Evolutionary conservation across 768 basidiomycete species (phyloP).

Genomic region (Leccinellum rugosiceps): DNA sequence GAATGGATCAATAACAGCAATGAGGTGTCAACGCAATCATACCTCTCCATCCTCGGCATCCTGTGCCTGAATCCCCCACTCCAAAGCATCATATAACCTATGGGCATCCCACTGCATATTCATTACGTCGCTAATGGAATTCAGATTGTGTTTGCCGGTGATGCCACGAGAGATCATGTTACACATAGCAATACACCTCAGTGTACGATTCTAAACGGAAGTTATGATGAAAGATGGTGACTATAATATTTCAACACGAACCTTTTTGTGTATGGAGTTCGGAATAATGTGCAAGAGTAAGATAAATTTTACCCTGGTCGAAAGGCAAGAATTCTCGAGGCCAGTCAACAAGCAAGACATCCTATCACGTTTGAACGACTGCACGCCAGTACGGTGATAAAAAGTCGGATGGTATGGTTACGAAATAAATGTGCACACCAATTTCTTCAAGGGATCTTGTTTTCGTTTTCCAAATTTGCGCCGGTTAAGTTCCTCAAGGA

Average conservation of each 20-base stretch:
- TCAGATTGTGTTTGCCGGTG: too few species aligned
- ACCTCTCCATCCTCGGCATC: not conserved
- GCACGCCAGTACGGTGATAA: not conserved
- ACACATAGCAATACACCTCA: conserved; percentile 1
- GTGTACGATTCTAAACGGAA: not conserved
- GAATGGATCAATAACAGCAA: not conserved
- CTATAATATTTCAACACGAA: not conserved
- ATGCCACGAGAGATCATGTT: too few species aligned
- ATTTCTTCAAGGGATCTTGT: not conserved
- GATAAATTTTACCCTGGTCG: not conserved
- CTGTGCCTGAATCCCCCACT: conserved; percentile 2
- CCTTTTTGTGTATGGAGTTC: not conserved
- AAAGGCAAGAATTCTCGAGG: not conserved
- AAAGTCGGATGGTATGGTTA: not conserved
- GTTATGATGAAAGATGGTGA: not conserved
- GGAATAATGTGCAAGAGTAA: not conserved
- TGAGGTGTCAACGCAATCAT: not conserved
- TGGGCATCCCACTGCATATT: not conserved
- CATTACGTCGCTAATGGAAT: not conserved
- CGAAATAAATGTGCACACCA: conserved; percentile 1
- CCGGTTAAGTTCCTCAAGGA: not conserved
- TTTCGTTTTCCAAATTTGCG: not conserved
- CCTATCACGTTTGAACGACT: not conserved
- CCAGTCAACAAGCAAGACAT: not conserved
- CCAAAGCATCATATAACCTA: not conserved